phyloP scores from a whole-genome alignment of 2,329 filamentous ascomycete species.

The Teratosphaeria viscida region DNA sequence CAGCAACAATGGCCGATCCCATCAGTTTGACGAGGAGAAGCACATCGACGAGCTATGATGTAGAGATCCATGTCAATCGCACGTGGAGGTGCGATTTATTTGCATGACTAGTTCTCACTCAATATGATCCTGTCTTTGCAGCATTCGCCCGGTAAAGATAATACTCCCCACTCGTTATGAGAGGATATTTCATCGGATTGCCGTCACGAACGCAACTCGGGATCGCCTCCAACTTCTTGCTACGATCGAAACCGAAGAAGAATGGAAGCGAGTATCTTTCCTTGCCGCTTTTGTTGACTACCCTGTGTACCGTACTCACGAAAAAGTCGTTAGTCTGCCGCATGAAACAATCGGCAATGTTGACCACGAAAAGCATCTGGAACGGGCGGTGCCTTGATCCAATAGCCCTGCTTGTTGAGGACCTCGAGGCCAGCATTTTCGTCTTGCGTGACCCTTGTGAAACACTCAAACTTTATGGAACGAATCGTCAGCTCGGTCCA shows the following conservation, averaged over 20 bases:
- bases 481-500: slow-evolving; percentile 18
- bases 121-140: slow-evolving; percentile 3
- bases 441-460: slow-evolving; percentile 37
- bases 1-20: neutral
- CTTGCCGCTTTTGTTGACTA: slow-evolving; percentile 6
- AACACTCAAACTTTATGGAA: slow-evolving; percentile 31
- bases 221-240: slow-evolving; percentile 21
- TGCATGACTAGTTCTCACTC: neutral
- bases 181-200: slow-evolving; percentile 26
- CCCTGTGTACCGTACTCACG: slow-evolving; percentile 8
- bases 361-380: slow-evolving; percentile 39
- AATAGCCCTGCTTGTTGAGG: slow-evolving; percentile 27
- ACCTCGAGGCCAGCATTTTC: slow-evolving; percentile 33
- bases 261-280: slow-evolving; percentile 21
- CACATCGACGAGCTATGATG: neutral
- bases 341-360: slow-evolving; percentile 42
- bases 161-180: slow-evolving; percentile 28
- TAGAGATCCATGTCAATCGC: neutral
- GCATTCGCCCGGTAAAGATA: slow-evolving; percentile 9
- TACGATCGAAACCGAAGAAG: slow-evolving; percentile 26
- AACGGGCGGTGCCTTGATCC: slow-evolving; percentile 35
- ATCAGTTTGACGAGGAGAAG: neutral
- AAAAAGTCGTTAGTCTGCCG: slow-evolving; percentile 33
- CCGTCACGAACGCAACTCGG: slow-evolving; percentile 23
- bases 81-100: too few species aligned